Percentiles rank a stretch among this genome's conserved stretches.
phyloP scores from a whole-genome alignment of 768 basidiomycete genomes.

The Russula lepida region DNA sequence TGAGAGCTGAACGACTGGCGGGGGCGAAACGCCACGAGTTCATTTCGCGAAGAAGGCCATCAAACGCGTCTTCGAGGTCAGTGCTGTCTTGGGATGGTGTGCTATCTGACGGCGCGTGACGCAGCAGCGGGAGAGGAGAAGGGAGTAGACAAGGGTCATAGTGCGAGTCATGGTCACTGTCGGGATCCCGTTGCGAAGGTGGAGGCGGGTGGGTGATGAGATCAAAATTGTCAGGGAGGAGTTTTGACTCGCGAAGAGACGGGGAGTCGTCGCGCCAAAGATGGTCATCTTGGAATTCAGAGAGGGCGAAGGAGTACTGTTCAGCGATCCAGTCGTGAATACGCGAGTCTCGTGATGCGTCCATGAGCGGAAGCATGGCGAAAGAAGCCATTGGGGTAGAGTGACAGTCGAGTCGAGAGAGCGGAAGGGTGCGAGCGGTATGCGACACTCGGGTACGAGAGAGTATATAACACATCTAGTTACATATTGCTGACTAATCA shows the following conservation, averaged over 20 bases:
- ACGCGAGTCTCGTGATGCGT: slow-evolving; percentile 20
- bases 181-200: not conserved
- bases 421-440: slow-evolving; percentile 10
- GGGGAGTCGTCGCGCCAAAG: slow-evolving; percentile 12
- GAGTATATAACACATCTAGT: slow-evolving; percentile 11
- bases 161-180: not conserved
- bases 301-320: slow-evolving; percentile 20
- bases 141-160: slow-evolving; percentile 33
- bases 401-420: slow-evolving; percentile 3
- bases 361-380: slow-evolving; percentile 13
- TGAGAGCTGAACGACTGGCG: not conserved
- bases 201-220: not conserved
- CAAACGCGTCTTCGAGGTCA: slow-evolving; percentile 30
- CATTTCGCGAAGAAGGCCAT: slow-evolving; percentile 33
- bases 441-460: not conserved
- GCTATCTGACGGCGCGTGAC: slow-evolving; percentile 6
- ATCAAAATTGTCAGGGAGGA: slow-evolving; percentile 19
- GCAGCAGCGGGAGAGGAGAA: not conserved
- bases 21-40: slow-evolving; percentile 17
- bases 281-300: slow-evolving; percentile 13
- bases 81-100: slow-evolving; percentile 22
- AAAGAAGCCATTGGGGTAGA: slow-evolving; percentile 15
- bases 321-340: slow-evolving; percentile 23
- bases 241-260: slow-evolving; percentile 21
- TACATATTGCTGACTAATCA: slow-evolving; percentile 5